Evolutionary conservation across 257 asterid species (phyloP).

Genomic region (Plectranthus barbatus): DNA sequence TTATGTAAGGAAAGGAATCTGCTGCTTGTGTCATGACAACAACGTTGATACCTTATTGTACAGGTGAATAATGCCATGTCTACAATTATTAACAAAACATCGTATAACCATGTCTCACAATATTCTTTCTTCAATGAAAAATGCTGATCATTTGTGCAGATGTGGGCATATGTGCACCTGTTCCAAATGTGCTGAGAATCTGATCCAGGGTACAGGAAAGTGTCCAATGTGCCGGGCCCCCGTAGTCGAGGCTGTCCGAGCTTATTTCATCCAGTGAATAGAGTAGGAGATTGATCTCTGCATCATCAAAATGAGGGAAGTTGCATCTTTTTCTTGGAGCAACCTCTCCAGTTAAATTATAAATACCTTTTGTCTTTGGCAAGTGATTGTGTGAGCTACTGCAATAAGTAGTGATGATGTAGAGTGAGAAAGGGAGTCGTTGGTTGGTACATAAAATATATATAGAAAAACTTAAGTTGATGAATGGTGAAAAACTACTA

Average conservation of each 20-base stretch:
- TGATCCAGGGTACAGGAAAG: constrained; percentile 32
- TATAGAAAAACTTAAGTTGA: neutral
- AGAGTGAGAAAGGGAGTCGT: constrained; percentile 12
- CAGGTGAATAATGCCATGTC: constrained; percentile 39
- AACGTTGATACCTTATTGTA: constrained; percentile 69
- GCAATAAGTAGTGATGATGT: constrained; percentile 45
- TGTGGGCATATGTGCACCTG: constrained; percentile 93
- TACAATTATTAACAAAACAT: neutral
- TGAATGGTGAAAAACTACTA: constrained; percentile 2
- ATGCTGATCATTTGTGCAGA: constrained; percentile 29
- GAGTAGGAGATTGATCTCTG: neutral
- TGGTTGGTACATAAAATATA: too few relatives aligned
- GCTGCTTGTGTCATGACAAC: constrained; percentile 59
- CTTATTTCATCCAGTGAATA: constrained; percentile 29
- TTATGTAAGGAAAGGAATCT: constrained; percentile 65
- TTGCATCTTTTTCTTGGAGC: constrained; percentile 3
- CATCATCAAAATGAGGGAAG: constrained; percentile 9
- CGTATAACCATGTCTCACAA: neutral
- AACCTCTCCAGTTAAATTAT: constrained; percentile 6
- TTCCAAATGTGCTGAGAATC: constrained; percentile 44
- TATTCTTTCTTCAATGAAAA: neutral
- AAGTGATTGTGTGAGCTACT: neutral
- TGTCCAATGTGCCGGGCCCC: constrained; percentile 53
- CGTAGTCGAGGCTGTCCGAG: constrained; percentile 37
- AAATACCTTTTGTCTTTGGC: neutral